Evolutionary conservation across 768 basidiomycete genomes (phyloP), one percentile per base, ranked within the genome.

Genomic region (Naematelia aurantialba): DNA sequence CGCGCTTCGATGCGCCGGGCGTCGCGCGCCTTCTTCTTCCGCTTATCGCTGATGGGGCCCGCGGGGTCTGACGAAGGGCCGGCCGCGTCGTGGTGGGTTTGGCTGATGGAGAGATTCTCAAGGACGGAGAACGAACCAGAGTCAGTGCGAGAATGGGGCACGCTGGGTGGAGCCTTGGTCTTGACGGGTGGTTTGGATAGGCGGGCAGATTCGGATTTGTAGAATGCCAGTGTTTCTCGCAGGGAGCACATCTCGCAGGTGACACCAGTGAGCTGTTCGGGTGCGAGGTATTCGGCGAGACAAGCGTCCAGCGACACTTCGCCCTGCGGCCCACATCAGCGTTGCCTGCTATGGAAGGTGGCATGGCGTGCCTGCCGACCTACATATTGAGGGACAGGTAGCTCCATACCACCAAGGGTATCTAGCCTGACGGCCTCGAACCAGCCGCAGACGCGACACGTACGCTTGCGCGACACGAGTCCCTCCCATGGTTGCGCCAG

Each of bases 181-280:
- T n/a, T n/a, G n/a, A n/a, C 75, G 8, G 75, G 61, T n/a, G 34
- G 80, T 76, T 57, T 79, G 42, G 83, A 81, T 11, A 91, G 79
- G 21, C 81, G 78, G 31, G 84, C 82, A 3, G 84, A 79, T 55
- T 93, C 91, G 8, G 82, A 77, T 42, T 79, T 50, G 75, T 55
- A 93, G 81, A 48, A 85, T 81, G 49, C 79, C 79, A 65, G 83
- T 0, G 96, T 98, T 17, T 87, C 85, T 4, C 85, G 79, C 60
- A 98, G 80, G 1, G 91, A 90, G 72, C 96, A 99, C 61, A 87
- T 86, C 21, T 92, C 85, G 77, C 96, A 99, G 25, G 91, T 85
- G 67, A 91, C 94, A 70, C 93, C 92, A n/a, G 83, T 84, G 47
- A 99, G 81, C 31, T 89, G 78, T 73, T 99, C 96, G 27, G 94